Evolutionary conservation across 2,329 filamentous ascomycete species (phyloP), one percentile per base, ranked within the genome.

Genomic region (Cordyceps cicadae): DNA sequence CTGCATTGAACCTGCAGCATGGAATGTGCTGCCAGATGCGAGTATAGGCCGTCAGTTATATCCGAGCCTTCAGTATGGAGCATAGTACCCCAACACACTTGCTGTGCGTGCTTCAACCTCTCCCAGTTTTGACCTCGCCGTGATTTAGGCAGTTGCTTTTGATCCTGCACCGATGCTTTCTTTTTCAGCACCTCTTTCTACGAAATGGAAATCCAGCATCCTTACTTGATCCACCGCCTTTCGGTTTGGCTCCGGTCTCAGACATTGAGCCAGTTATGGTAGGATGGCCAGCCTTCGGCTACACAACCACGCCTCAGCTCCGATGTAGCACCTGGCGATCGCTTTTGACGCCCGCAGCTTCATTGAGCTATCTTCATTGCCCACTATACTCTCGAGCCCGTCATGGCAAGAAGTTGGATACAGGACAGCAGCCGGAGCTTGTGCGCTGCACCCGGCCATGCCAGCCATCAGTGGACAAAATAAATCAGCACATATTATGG

Each of bases 201-300:
- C 17, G 19, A 29, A 29, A 37, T 55, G 24, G 39, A 24, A 32
- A 19, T 17, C 34, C 46, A 21, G 45, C 41, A 45, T 34, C 29
- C 45, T 50, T 50, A 21, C 34, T 12, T 19, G 54, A 57, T 57
- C 14, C 54, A 29, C 54, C 29, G 24, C 17, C n/a, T 46, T 21
- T 19, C 50, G 19, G 39, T 26, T 37, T 24, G 39, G n/a, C 39
- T 59, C 49, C 39, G 56, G 56, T 59, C 56, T 59, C 56, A 59
- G 56, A 59, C 56, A 52, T 48, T 24, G 39, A 24, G 17, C 48
- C 15, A 21, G 29, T 32, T 17, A 34, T 37, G 21, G 32, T 21
- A 14, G 15, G 19, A n/a, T 19, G 24, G 17, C 46, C 34, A 51
- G 32, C 45, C 32, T 32, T 41, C 55, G 55, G 46, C 26, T 53